phyloP scores from a whole-genome alignment of 164 flowering plant genomes.

The Liriodendron chinense region DNA sequence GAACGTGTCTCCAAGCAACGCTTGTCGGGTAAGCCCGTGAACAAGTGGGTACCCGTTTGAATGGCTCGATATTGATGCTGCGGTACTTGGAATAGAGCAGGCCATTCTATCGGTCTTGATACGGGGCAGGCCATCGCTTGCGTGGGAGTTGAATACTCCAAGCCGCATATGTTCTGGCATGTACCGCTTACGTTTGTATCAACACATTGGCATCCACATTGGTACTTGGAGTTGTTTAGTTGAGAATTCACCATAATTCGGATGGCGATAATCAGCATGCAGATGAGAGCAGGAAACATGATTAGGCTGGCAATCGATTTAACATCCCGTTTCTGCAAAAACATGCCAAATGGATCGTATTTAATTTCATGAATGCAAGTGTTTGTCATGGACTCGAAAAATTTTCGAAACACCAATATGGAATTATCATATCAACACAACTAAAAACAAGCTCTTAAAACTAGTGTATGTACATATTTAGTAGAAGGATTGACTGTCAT shows the following conservation, averaged over 20 bases:
- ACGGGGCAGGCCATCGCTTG: not conserved
- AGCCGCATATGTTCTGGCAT: constrained; percentile 2
- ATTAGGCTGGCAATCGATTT: not conserved
- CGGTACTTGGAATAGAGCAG: constrained; percentile 5
- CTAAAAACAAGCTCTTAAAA: no score
- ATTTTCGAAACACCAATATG: not conserved
- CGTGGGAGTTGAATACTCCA: not conserved
- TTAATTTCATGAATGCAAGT: not conserved
- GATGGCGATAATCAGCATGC: constrained; percentile 1
- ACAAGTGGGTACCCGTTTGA: not conserved
- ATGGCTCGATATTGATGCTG: not conserved
- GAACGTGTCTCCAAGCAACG: not conserved
- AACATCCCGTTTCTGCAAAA: not conserved
- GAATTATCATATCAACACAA: no score
- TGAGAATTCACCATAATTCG: constrained; percentile 2
- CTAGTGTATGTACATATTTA: no score
- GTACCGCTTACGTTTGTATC: not conserved
- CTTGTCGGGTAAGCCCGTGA: not conserved
- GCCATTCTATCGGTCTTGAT: not conserved
- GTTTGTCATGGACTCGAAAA: not conserved
- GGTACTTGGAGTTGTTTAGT: constrained; percentile 1
- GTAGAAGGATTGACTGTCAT: no score
- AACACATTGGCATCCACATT: constrained; percentile 10
- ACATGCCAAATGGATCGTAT: no score
- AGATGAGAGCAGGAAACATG: constrained; percentile 1